A percentile compares a stretch with the other conserved stretches of the same genome.
These are phyloP conservation scores for Agapanthus africanus DNA, from an alignment of 106 monocot species.

Conservation along the genomic window DNA sequence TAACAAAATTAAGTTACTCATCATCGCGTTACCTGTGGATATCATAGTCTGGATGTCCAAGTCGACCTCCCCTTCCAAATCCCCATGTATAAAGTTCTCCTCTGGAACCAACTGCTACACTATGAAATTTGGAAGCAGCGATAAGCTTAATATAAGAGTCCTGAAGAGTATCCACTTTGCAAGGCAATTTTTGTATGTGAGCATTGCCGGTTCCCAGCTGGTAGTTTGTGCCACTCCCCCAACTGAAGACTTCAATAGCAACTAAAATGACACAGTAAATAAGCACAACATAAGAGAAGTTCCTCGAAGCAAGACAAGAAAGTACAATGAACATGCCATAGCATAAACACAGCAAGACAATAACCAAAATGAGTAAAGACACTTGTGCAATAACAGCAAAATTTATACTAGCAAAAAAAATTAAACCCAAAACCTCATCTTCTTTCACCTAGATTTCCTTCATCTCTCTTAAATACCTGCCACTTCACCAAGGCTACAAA, in stretches of 20 bases:
- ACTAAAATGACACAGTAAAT: conserved; percentile 40
- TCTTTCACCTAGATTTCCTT: no score
- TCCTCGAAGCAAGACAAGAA: not conserved
- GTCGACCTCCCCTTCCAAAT: conserved; percentile 93
- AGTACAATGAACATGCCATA: not conserved
- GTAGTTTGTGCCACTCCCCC: conserved; percentile 99
- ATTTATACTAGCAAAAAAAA: not conserved
- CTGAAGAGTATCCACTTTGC: conserved; percentile 89
- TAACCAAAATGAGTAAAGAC: not conserved
- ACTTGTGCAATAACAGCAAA: not conserved
- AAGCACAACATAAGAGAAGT: not conserved
- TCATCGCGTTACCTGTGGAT: conserved; percentile 99
- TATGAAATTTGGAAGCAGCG: conserved; percentile 88
- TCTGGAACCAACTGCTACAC: conserved; percentile 59
- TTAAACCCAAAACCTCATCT: no score
- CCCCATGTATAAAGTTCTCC: conserved; percentile 98
- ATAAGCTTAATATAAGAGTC: conserved; percentile 51
- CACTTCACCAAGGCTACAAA: no score
- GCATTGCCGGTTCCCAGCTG: conserved; percentile 98
- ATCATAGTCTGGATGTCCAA: conserved; percentile 98
- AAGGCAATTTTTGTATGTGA: conserved; percentile 85
- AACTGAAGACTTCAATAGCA: conserved; percentile 82
- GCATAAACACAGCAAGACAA: not conserved
- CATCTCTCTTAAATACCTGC: no score
- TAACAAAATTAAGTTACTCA: no score